A percentile compares a stretch with the other conserved stretches of the same genome.
Evolutionary conservation across 441 rosid species (phyloP).

Genomic region (Gossypium schwendimanii): DNA sequence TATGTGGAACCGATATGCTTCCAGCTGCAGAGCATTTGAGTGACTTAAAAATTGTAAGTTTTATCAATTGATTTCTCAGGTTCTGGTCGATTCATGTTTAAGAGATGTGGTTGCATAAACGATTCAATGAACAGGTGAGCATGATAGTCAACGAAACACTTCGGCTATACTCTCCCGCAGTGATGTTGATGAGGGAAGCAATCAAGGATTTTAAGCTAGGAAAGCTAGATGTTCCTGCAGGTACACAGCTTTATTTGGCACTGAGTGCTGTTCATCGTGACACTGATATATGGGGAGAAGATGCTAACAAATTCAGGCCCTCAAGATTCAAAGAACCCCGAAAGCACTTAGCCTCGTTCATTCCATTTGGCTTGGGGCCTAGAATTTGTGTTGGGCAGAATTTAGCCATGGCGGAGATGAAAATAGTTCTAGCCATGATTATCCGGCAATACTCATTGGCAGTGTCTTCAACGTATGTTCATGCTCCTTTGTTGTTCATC

Average conservation of each 20-base stretch:
- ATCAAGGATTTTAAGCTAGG: slow-evolving; percentile 41
- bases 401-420: slow-evolving; percentile 50
- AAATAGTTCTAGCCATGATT: slow-evolving; percentile 38
- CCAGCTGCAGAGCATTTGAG: slow-evolving; percentile 39
- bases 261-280: slow-evolving; percentile 47
- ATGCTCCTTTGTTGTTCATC: slow-evolving; percentile 39
- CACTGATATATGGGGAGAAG: slow-evolving; percentile 59
- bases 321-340: slow-evolving; percentile 45
- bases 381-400: slow-evolving; percentile 64
- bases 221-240: slow-evolving; percentile 45
- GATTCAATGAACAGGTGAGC: slow-evolving; percentile 32
- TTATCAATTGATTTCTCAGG: not conserved
- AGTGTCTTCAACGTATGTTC: slow-evolving; percentile 46
- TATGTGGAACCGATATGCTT: slow-evolving; percentile 27
- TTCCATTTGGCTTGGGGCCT: slow-evolving; percentile 74
- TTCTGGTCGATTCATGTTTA: not conserved
- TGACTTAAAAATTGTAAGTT: slow-evolving; percentile 58
- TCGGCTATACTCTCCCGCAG: slow-evolving; percentile 63
- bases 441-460: slow-evolving; percentile 28
- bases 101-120: not conserved
- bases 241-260: slow-evolving; percentile 47
- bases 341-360: slow-evolving; percentile 42
- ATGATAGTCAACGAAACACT: slow-evolving; percentile 64
- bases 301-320: slow-evolving; percentile 66
- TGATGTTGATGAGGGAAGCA: slow-evolving; percentile 40